These are phyloP conservation scores for Penicillium sp. DNA, from an alignment of 2,329 filamentous ascomycete species.

Conservation along the genomic window DNA sequence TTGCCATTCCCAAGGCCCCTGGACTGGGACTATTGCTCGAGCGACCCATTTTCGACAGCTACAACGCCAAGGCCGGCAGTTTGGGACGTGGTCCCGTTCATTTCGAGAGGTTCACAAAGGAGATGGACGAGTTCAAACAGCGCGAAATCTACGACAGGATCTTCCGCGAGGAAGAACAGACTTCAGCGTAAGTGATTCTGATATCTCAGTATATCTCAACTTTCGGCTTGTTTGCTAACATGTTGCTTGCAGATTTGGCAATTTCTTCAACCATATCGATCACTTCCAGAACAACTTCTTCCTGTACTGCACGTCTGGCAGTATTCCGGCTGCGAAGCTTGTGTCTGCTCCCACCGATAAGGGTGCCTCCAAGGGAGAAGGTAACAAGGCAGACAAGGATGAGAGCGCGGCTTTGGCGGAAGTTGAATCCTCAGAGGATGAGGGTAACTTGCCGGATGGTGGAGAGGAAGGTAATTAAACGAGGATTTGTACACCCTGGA, in stretches of 20 bases:
- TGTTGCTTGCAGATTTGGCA: slow-evolving; percentile 65
- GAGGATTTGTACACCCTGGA: background rate
- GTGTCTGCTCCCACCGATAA: slow-evolving; percentile 19
- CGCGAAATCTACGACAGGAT: slow-evolving; percentile 90
- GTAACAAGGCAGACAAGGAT: slow-evolving; percentile 29
- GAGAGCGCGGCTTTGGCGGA: slow-evolving; percentile 42
- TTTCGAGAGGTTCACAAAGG: slow-evolving; percentile 76
- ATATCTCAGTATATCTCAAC: background rate
- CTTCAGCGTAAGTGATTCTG: slow-evolving; percentile 75
- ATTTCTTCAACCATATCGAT: slow-evolving; percentile 80
- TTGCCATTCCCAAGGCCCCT: slow-evolving; percentile 93
- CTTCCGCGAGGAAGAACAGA: slow-evolving; percentile 85
- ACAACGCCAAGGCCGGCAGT: slow-evolving; percentile 75
- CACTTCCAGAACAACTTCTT: slow-evolving; percentile 75
- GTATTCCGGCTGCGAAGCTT: slow-evolving; percentile 65
- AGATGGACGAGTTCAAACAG: slow-evolving; percentile 89
- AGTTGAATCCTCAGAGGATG: slow-evolving; percentile 42
- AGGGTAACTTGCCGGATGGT: slow-evolving; percentile 27
- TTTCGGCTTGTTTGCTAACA: slow-evolving; percentile 6
- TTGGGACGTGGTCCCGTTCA: slow-evolving; percentile 73
- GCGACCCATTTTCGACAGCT: slow-evolving; percentile 86
- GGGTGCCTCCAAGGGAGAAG: slow-evolving; percentile 14
- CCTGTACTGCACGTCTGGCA: slow-evolving; percentile 74
- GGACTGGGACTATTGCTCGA: slow-evolving; percentile 87
- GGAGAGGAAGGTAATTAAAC: slow-evolving; percentile 32